Evolutionary conservation across 768 basidiomycete genomes (phyloP).

Genomic region (Calocybe indica): DNA sequence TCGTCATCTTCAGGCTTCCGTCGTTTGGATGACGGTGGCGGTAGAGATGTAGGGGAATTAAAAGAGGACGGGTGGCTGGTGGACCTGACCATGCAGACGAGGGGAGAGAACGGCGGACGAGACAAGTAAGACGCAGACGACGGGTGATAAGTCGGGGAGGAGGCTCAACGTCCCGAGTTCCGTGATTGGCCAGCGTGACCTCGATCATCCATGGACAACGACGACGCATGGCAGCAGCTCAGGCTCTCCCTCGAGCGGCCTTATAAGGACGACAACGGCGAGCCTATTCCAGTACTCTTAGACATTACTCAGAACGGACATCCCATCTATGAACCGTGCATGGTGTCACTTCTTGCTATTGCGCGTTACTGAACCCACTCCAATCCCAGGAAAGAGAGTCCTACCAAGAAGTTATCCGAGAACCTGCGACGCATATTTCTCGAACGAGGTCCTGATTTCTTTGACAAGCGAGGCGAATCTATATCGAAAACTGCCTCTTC

Average conservation of each 20-base stretch:
- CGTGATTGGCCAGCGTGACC: not conserved
- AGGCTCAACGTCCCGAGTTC: no score
- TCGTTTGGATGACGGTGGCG: conserved; percentile 42
- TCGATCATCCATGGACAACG: conserved; percentile 6
- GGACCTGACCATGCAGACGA: conserved; percentile 1
- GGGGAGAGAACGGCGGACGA: not conserved
- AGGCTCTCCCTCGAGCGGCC: conserved; percentile 72
- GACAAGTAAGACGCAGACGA: not conserved
- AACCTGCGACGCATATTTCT: conserved; percentile 63
- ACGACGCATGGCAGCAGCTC: conserved; percentile 49
- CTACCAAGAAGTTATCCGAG: conserved; percentile 53
- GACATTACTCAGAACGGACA: conserved; percentile 71
- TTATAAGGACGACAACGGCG: conserved; percentile 74
- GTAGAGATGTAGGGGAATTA: conserved; percentile 12
- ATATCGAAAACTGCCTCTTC: conserved; percentile 1
- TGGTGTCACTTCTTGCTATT: conserved; percentile 6
- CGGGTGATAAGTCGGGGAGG: no score
- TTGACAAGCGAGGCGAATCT: conserved; percentile 33
- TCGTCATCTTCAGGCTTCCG: conserved; percentile 61
- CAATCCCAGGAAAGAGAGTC: conserved; percentile 42
- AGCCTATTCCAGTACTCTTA: conserved; percentile 51
- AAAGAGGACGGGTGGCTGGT: not conserved
- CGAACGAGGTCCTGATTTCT: conserved; percentile 74
- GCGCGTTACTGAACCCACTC: conserved; percentile 7
- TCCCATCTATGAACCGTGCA: conserved; percentile 69